Percentiles rank a stretch among this genome's conserved stretches.
Conservation (phyloP, 2,329 filamentous ascomycete species). For the Camillea tinctor region DNA sequence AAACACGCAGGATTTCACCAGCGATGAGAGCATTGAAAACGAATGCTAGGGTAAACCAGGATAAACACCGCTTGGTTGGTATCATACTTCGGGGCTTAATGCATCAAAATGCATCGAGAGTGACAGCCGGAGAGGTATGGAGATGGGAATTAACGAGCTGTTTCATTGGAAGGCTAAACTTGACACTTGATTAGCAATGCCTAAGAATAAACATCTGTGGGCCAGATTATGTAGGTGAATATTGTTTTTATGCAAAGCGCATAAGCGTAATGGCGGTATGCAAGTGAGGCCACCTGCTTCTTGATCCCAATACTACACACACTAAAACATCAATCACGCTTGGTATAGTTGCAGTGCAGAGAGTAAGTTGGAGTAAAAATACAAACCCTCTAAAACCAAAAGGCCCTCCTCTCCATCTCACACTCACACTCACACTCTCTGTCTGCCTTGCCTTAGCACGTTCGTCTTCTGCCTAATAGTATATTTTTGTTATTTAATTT, state of each 20-base stretch:
- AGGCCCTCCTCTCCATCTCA: too few species aligned
- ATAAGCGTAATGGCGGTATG: conserved; percentile 5
- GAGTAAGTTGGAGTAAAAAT: not conserved
- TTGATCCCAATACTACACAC: conserved; percentile 5
- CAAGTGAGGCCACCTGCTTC: conserved; percentile 19
- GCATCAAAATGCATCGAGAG: not conserved
- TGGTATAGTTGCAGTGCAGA: conserved; percentile 3
- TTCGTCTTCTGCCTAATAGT: not conserved
- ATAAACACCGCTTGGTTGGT: not conserved
- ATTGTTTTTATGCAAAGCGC: conserved; percentile 5
- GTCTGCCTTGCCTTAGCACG: not conserved
- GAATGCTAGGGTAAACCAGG: conserved; percentile 15
- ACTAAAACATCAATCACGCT: not conserved
- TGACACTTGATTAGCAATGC: not conserved
- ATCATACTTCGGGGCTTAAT: conserved; percentile 6
- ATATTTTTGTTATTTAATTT: too few species aligned
- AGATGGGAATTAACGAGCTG: not conserved
- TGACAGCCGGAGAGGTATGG: not conserved
- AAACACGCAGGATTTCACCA: conserved; percentile 5
- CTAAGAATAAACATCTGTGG: not conserved
- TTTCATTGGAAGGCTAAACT: not conserved
- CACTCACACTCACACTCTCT: too few species aligned
- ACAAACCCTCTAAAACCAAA: conserved; percentile 13
- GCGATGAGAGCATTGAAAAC: conserved; percentile 12
- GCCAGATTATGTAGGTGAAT: not conserved